Conservation (phyloP, 2,329 filamentous ascomycete species). For the Sclerotinia subarctica region DNA sequence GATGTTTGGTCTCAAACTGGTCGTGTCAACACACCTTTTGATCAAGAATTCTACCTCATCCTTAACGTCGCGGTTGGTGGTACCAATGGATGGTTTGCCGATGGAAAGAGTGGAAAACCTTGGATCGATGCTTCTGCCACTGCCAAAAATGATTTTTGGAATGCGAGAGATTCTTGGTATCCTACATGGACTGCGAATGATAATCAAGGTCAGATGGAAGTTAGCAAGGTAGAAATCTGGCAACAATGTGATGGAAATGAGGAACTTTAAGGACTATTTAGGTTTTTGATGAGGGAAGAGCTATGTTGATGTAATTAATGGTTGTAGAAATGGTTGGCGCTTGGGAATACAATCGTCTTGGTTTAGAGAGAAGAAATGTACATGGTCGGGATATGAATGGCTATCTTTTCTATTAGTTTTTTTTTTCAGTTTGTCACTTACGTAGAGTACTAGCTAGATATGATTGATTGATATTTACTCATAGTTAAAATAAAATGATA, state of each 20-base stretch:
- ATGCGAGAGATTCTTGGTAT: conserved; percentile 60
- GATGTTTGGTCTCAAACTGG: conserved; percentile 64
- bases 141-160: conserved; percentile 76
- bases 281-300: neutral
- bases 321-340: neutral
- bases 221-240: conserved; percentile 69
- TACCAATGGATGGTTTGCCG: conserved; percentile 81
- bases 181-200: conserved; percentile 63
- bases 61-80: conserved; percentile 73
- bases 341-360: neutral
- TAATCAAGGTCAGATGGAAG: conserved; percentile 58
- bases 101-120: conserved; percentile 68
- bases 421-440: neutral
- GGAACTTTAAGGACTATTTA: conserved; percentile 1
- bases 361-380: neutral
- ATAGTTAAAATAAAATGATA: too few species aligned
- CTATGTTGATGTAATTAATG: neutral
- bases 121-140: conserved; percentile 69
- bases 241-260: conserved; percentile 65
- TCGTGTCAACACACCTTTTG: conserved; percentile 65
- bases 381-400: neutral
- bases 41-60: conserved; percentile 72
- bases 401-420: neutral
- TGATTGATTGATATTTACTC: neutral
- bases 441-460: neutral